Evolutionary conservation across 345 rosid genomes (phyloP).

Genomic region (Cardamine resedifolia): DNA sequence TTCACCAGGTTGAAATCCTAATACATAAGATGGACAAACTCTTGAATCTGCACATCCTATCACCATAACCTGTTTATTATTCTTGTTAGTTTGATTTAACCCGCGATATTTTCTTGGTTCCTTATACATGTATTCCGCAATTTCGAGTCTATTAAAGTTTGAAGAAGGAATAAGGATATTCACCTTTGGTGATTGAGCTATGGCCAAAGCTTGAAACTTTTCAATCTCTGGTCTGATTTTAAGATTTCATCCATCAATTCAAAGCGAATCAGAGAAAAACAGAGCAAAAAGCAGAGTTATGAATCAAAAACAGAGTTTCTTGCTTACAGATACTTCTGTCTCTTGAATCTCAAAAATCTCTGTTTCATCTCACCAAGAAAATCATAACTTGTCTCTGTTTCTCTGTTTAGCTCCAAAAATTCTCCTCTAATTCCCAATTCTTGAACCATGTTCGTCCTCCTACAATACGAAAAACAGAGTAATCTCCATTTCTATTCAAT

Average conservation of each 20-base stretch:
- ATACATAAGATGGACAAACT: slow-evolving; percentile 81
- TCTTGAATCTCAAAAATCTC: slow-evolving; percentile 58
- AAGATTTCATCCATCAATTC: slow-evolving; percentile 1
- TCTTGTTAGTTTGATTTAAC: slow-evolving; percentile 36
- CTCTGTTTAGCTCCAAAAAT: not conserved
- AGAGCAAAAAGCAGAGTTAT: not conserved
- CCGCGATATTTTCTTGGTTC: not conserved
- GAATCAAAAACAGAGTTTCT: slow-evolving; percentile 4
- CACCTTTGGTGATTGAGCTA: slow-evolving; percentile 91
- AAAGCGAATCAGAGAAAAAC: not conserved
- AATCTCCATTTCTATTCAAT: not conserved
- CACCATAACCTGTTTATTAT: slow-evolving; percentile 70
- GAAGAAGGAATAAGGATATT: not conserved
- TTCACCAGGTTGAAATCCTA: slow-evolving; percentile 95
- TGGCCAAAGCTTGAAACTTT: slow-evolving; percentile 65
- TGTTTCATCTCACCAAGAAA: slow-evolving; percentile 47
- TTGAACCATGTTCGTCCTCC: slow-evolving; percentile 33
- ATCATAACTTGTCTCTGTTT: slow-evolving; percentile 28
- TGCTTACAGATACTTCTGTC: slow-evolving; percentile 54
- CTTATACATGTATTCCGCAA: not conserved
- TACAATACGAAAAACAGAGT: slow-evolving; percentile 7
- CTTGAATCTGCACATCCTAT: slow-evolving; percentile 97
- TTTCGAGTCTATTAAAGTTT: not conserved
- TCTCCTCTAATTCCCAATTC: slow-evolving; percentile 25
- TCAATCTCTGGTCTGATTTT: slow-evolving; percentile 58